Percentiles rank a stretch among this genome's conserved stretches.
These are phyloP conservation scores for Debaryomyces psychrophilus DNA, from an alignment of 1,139 yeast species.

Conservation along the genomic window DNA sequence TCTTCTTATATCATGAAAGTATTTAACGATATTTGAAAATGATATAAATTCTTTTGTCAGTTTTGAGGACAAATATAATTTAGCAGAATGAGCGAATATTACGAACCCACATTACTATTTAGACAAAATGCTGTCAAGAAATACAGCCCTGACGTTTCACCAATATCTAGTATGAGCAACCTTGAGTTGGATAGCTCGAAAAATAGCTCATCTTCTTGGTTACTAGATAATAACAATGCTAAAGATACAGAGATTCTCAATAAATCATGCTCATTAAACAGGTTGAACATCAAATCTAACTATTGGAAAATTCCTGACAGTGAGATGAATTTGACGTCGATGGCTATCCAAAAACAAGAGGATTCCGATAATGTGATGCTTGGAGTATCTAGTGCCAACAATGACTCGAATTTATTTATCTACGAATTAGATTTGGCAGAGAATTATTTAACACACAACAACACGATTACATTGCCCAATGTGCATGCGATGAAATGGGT, in stretches of 20 bases:
- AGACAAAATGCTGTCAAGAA: conserved; percentile 50
- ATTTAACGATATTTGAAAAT: not conserved
- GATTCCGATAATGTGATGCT: conserved; percentile 40
- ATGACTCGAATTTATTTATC: conserved; percentile 60
- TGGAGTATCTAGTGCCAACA: conserved; percentile 67
- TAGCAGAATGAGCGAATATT: conserved; percentile 35
- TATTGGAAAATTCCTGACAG: conserved; percentile 77
- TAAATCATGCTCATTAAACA: conserved; percentile 46
- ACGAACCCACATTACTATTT: conserved; percentile 49
- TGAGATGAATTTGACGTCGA: conserved; percentile 57
- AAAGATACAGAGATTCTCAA: conserved; percentile 37
- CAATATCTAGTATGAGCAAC: conserved; percentile 31
- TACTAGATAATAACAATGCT: conserved; percentile 27
- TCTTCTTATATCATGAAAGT: conserved; percentile 3
- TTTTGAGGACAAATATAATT: not conserved
- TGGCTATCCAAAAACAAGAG: conserved; percentile 31
- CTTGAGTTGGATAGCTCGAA: conserved; percentile 13
- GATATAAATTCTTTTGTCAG: not conserved
- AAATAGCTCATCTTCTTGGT: conserved; percentile 23
- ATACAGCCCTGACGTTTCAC: conserved; percentile 31
- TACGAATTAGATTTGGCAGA: conserved; percentile 55
- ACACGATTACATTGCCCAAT: conserved; percentile 71
- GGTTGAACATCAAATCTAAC: conserved; percentile 53
- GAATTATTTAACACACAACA: conserved; percentile 65
- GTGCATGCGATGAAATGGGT: conserved; percentile 72